Evolutionary conservation across 441 rosid genomes (phyloP).

Genomic region (Syzygium syzygioides): DNA sequence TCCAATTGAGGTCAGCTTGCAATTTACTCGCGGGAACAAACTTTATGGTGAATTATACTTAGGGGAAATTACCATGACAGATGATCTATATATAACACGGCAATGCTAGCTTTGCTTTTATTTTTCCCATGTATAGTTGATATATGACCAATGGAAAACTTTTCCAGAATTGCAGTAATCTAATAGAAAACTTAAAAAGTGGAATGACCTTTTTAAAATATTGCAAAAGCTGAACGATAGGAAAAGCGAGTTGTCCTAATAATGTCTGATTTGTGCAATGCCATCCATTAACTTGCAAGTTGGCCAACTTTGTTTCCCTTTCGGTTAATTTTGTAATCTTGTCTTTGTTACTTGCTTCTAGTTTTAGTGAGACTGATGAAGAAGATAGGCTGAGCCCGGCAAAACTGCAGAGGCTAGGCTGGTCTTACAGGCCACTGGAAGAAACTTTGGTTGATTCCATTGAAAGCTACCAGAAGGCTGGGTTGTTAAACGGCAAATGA

Average conservation of each 20-base stretch:
- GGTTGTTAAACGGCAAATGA: neutral
- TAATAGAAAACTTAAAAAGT: neutral
- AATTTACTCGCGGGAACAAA: neutral
- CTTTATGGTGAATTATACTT: neutral
- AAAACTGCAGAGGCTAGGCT: neutral
- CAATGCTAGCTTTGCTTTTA: neutral
- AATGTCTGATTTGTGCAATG: neutral
- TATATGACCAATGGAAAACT: neutral
- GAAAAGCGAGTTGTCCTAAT: neutral
- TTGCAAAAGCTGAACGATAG: neutral
- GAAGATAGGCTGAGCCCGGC: neutral
- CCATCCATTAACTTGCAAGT: neutral
- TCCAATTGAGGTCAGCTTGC: neutral
- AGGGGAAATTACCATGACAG: neutral
- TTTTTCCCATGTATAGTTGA: neutral
- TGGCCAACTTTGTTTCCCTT: neutral
- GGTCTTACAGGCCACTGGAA: neutral
- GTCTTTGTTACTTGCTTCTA: neutral
- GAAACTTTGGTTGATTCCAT: slow-evolving; percentile 1
- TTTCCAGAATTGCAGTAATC: neutral
- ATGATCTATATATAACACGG: neutral
- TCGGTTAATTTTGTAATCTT: neutral
- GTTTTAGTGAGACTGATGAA: neutral
- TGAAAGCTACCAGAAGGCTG: neutral
- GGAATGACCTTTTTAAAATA: neutral